Conservation (phyloP, 495 filamentous ascomycete genomes). For the Tetracladium marchalianum region DNA sequence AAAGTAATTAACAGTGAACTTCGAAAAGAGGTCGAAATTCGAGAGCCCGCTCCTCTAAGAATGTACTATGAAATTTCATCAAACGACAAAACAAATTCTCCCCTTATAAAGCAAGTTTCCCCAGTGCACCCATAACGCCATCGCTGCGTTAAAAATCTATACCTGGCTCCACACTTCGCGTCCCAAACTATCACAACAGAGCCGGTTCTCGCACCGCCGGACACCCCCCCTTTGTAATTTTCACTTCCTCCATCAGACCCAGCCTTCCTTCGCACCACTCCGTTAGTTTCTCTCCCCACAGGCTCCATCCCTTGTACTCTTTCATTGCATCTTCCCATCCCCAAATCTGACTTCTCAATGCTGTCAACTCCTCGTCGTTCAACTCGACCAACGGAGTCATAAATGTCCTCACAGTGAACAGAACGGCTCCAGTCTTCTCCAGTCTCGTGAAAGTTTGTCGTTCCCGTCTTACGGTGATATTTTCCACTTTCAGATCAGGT, state of each 20-base stretch:
- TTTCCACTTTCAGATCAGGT: conserved; percentile 25
- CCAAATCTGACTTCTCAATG: conserved; percentile 35
- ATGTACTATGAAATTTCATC: no score
- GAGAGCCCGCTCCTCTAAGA: no score
- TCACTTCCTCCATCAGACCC: not conserved
- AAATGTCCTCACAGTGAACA: conserved; percentile 47
- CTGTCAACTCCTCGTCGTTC: conserved; percentile 30
- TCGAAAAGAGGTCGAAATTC: no score
- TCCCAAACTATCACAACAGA: no score
- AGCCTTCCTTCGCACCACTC: conserved; percentile 22
- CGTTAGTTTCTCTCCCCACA: conserved; percentile 38
- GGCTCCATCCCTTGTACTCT: conserved; percentile 39
- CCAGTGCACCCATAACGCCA: no score
- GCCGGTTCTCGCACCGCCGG: no score
- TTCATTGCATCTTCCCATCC: conserved; percentile 44
- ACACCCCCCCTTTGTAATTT: no score
- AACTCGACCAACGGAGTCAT: conserved; percentile 28
- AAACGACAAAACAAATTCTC: no score
- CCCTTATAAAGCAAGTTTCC: no score
- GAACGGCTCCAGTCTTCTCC: conserved; percentile 33
- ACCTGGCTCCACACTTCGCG: no score
- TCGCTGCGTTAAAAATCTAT: no score
- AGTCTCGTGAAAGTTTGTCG: conserved; percentile 46
- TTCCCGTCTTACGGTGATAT: conserved; percentile 42
- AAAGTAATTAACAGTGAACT: no score